These are phyloP conservation scores for Eucalyptus camaldulensis DNA, from an alignment of 345 rosid genomes.

Conservation along the genomic window DNA sequence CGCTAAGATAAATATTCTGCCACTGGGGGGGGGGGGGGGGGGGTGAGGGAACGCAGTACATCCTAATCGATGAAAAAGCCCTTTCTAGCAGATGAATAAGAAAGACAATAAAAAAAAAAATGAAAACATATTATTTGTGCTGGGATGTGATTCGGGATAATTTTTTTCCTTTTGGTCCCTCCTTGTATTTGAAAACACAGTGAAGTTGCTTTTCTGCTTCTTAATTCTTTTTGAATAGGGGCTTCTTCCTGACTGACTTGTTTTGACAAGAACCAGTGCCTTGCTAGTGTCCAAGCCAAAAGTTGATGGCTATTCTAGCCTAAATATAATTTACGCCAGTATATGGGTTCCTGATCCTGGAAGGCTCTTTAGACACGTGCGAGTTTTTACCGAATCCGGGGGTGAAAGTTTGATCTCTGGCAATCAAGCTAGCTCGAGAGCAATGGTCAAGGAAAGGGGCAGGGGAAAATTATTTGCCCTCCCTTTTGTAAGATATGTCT, in stretches of 20 bases:
- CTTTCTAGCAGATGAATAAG: background rate
- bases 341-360: background rate
- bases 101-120: background rate
- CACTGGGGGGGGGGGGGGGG: fast-evolving
- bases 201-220: background rate
- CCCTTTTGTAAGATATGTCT: background rate
- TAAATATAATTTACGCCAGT: background rate
- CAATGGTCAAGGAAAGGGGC: background rate
- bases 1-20: background rate
- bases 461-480: background rate
- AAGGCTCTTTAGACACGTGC: background rate
- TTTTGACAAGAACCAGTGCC: background rate
- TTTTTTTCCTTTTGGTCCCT: background rate
- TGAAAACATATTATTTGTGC: background rate
- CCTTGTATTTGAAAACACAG: background rate
- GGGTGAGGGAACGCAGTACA: too few species aligned
- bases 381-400: background rate
- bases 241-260: background rate
- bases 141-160: background rate
- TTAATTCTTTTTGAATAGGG: background rate
- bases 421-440: background rate
- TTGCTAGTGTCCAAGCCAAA: background rate
- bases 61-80: background rate
- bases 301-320: background rate
- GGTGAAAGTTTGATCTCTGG: background rate